A percentile compares a stretch with the other conserved stretches of the same genome.
Evolutionary conservation across 1,284 basidiomycete species (phyloP).

Genomic region (Apiotrichum mycotoxinovorans): DNA sequence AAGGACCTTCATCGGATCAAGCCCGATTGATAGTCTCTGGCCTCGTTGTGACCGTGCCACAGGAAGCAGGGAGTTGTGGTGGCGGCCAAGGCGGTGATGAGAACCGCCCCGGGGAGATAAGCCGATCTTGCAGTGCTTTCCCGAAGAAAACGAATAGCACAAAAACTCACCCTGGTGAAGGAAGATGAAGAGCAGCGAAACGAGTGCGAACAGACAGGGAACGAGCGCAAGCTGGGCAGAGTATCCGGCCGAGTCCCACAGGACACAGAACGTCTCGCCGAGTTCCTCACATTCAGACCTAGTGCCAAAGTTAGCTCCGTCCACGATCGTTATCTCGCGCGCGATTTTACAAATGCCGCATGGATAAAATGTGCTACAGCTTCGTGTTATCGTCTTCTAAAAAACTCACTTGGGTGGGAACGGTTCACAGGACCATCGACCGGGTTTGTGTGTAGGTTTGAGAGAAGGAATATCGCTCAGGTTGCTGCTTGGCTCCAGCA

Average conservation of each 20-base stretch:
- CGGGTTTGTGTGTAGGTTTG: conserved; percentile 5
- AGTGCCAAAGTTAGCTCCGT: neutral
- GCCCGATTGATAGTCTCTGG: neutral
- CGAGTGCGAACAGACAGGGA: conserved; percentile 44
- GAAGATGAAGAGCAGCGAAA: conserved; percentile 49
- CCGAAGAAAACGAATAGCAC: neutral
- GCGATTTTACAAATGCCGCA: neutral
- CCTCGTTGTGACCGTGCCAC: neutral
- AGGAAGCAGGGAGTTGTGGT: neutral
- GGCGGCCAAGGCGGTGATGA: neutral
- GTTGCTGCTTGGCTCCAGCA: conserved; percentile 7
- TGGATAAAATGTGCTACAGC: no score
- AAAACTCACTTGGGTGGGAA: conserved; percentile 44
- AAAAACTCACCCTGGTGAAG: conserved; percentile 37
- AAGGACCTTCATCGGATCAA: no score
- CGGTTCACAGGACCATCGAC: conserved; percentile 32
- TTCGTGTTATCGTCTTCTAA: neutral
- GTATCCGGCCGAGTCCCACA: conserved; percentile 46
- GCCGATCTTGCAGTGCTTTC: neutral
- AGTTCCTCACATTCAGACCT: conserved; percentile 48
- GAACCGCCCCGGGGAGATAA: neutral
- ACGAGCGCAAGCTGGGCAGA: conserved; percentile 46
- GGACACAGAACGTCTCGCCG: conserved; percentile 47
- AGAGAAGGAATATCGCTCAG: neutral
- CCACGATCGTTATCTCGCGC: neutral